Evolutionary conservation across 2,329 filamentous ascomycete species (phyloP).

Genomic region (Magnaporthiopsis poae): DNA sequence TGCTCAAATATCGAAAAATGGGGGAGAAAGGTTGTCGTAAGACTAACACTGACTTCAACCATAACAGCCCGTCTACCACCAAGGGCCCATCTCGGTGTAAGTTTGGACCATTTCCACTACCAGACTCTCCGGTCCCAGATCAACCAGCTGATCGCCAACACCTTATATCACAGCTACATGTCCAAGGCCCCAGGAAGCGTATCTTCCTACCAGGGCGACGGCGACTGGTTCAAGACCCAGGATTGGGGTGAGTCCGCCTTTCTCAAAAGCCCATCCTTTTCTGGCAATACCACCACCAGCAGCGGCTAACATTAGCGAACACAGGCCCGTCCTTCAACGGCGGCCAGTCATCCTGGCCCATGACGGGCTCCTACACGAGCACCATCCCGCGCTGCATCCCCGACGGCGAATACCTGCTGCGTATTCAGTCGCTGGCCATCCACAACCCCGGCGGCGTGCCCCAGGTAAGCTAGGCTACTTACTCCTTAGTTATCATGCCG

Average conservation of each 20-base stretch:
- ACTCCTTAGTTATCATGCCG: no score
- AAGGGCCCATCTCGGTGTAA: conserved; percentile 30
- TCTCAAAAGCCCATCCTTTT: neutral
- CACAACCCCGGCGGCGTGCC: conserved; percentile 41
- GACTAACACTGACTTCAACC: neutral
- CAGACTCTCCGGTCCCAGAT: neutral
- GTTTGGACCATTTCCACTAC: neutral
- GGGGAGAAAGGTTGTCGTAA: no score
- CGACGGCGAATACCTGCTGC: conserved; percentile 49
- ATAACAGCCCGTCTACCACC: conserved; percentile 29
- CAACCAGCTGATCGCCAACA: neutral
- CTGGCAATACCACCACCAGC: neutral
- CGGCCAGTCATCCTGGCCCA: conserved; percentile 23
- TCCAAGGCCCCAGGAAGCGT: conserved; percentile 28
- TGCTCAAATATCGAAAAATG: no score
- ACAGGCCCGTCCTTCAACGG: conserved; percentile 23
- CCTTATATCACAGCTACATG: conserved; percentile 24
- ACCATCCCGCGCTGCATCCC: conserved; percentile 43
- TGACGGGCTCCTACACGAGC: conserved; percentile 23
- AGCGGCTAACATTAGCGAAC: neutral
- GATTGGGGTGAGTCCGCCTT: conserved; percentile 19
- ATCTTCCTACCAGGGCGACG: conserved; percentile 27
- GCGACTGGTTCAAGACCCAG: conserved; percentile 33
- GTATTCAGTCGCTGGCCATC: conserved; percentile 51
- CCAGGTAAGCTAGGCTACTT: conserved; percentile 17